Conservation (phyloP, 495 filamentous ascomycete species). For the Bombardia bombarda region DNA sequence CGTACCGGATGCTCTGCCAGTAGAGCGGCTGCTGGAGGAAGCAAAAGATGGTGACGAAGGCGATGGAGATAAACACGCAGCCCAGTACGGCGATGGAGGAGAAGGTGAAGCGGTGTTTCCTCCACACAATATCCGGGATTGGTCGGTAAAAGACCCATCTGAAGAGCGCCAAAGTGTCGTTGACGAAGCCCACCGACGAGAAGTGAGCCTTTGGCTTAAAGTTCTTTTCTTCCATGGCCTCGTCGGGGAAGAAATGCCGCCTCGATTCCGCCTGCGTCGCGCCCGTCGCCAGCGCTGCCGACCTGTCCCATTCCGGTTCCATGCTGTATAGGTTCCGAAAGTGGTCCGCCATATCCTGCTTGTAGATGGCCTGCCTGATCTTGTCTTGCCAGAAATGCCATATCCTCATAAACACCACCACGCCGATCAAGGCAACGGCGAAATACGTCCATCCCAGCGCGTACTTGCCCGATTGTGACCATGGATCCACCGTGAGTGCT, state of each 20-base stretch:
- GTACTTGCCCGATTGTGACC: slow-evolving; percentile 75
- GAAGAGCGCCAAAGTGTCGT: slow-evolving; percentile 67
- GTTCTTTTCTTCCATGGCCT: slow-evolving; percentile 37
- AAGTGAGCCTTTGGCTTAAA: slow-evolving; percentile 58
- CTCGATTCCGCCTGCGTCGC: slow-evolving; percentile 40
- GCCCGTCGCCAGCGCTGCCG: slow-evolving; percentile 60
- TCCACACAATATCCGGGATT: slow-evolving; percentile 56
- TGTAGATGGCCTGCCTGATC: slow-evolving; percentile 73
- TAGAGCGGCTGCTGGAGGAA: slow-evolving; percentile 81
- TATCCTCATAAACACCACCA: slow-evolving; percentile 56
- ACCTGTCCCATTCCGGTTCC: slow-evolving; percentile 56
- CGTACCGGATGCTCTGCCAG: slow-evolving; percentile 71
- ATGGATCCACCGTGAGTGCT: slow-evolving; percentile 72
- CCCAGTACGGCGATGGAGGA: slow-evolving; percentile 64
- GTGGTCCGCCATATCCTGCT: slow-evolving; percentile 57
- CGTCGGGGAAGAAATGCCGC: slow-evolving; percentile 64
- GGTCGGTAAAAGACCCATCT: slow-evolving; percentile 83
- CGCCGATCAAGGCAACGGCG: slow-evolving; percentile 57
- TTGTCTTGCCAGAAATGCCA: slow-evolving; percentile 87
- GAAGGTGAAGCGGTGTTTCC: slow-evolving; percentile 60
- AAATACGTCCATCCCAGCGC: slow-evolving; percentile 85
- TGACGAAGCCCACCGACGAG: slow-evolving; percentile 60
- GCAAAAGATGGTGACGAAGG: slow-evolving; percentile 70
- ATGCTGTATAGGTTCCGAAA: slow-evolving; percentile 43
- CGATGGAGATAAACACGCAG: slow-evolving; percentile 54